phyloP scores from a whole-genome alignment of 352 stramenopile species.

The Phytophthora foliorum region DNA sequence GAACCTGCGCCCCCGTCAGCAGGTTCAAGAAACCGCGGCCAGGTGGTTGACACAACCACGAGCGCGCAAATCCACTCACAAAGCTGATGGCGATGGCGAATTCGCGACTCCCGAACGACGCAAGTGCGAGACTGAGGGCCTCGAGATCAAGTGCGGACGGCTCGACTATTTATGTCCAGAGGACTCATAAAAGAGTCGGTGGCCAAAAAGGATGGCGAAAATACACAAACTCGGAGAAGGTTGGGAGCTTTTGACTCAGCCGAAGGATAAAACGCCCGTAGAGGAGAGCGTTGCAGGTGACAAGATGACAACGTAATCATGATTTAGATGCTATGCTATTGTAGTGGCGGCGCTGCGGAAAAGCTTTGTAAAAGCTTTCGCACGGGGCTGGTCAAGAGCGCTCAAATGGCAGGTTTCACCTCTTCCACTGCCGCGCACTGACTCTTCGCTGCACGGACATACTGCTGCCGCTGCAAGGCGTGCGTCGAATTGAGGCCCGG shows the following conservation, averaged over 20 bases:
- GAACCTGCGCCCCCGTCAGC: conserved; percentile 27
- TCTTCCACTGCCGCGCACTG: conserved; percentile 17
- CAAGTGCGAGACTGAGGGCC: conserved; percentile 23
- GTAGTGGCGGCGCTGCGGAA: neutral
- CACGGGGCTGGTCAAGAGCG: too few species aligned
- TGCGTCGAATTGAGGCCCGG: conserved; percentile 13
- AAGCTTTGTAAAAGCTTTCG: neutral
- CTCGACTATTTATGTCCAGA: conserved; percentile 20
- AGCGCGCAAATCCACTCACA: conserved; percentile 25
- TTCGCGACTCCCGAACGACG: neutral
- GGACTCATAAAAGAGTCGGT: conserved; percentile 21
- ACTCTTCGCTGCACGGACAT: conserved; percentile 22
- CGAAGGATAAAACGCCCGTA: conserved; percentile 8
- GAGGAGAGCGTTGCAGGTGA: neutral
- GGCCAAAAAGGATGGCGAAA: conserved; percentile 8
- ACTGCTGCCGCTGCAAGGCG: too few species aligned
- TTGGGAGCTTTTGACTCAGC: conserved; percentile 15
- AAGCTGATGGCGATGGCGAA: conserved; percentile 25
- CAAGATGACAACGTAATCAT: neutral
- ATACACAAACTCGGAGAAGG: conserved; percentile 15
- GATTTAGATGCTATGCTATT: too few species aligned
- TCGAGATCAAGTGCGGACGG: conserved; percentile 13
- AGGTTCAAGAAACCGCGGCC: conserved; percentile 25
- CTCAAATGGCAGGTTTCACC: neutral
- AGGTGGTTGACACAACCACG: conserved; percentile 9